Evolutionary conservation across 768 basidiomycete species (phyloP).

Genomic region (Rhizopogon salebrosus): DNA sequence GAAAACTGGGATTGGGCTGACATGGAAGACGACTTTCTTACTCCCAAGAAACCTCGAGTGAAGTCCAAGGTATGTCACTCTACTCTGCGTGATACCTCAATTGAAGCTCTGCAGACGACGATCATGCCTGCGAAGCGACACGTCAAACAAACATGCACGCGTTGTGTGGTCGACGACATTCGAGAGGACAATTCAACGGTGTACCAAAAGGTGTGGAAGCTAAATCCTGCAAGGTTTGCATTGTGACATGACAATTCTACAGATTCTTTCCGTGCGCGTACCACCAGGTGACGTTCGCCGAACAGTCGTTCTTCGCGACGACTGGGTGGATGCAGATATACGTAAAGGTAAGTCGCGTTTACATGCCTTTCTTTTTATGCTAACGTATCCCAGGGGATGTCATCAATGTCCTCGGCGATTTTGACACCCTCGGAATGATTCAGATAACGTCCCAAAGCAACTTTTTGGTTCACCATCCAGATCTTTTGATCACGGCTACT

Average conservation of each 20-base stretch:
- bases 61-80: constrained; percentile 15
- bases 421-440: constrained; percentile 38
- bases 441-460: constrained; percentile 59
- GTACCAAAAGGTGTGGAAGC: constrained; percentile 38
- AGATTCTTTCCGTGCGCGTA: constrained; percentile 51
- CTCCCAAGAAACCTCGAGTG: constrained; percentile 36
- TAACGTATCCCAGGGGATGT: constrained; percentile 56
- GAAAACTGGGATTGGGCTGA: constrained; percentile 70
- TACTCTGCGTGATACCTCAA: not conserved
- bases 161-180: constrained; percentile 52
- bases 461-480: constrained; percentile 85
- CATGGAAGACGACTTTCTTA: constrained; percentile 42
- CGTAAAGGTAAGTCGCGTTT: constrained; percentile 42
- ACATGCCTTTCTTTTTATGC: not conserved
- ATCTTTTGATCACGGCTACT: constrained; percentile 87
- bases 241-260: constrained; percentile 2
- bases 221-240: not conserved
- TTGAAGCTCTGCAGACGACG: constrained; percentile 12
- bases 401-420: constrained; percentile 67
- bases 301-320: constrained; percentile 62
- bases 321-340: constrained; percentile 69
- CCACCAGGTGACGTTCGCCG: constrained; percentile 34
- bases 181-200: constrained; percentile 26
- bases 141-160: constrained; percentile 37
- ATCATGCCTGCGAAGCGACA: constrained; percentile 13